Evolutionary conservation across 2,329 filamentous ascomycete genomes (phyloP), one percentile per base, ranked within the genome.

Genomic region (Diaporthe eres): DNA sequence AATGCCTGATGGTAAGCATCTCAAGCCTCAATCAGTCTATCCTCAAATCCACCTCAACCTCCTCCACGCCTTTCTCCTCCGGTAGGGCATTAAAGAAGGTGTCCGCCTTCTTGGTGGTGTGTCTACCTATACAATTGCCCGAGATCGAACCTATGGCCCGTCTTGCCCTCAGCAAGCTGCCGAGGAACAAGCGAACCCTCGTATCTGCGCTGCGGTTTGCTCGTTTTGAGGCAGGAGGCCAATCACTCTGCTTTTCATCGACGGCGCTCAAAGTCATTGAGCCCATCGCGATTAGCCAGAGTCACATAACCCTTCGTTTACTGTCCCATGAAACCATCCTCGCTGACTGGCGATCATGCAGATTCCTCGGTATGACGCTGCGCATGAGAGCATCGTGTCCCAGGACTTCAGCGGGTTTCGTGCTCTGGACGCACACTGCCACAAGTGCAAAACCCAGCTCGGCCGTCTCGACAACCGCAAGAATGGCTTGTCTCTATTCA

Each of bases 91-190:
- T n/a, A 84, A 90, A 93, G 92, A 93, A 93, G 90, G 90, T 88
- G 85, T 88, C 88, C 87, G 84, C 85, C 85, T 77, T 73, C 80
- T 84, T 86, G 86, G 82, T 93, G 89, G 87, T 85, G 81, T 89
- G 88, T 86, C 84, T 88, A 91, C 88, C 91, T 92, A 93, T 93
- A 93, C 91, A 91, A 90, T 85, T 90, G 88, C 90, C 92, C 91
- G 81, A 93, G 79, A 93, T 83, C 76, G 85, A 90, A 70, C 74
- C 76, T 79, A 81, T 81, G 80, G 79, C 77, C 78, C 77, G 75
- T 74, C 81, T 80, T 81, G 81, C 79, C 79, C 80, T 77, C 75
- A 77, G 75, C 77, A 76, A 76, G 77, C 78, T 76, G 75, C 58
- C 78, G 78, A 79, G 72, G 77, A 78, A 76, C 76, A 74, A 76